Percentiles rank a stretch among this genome's conserved stretches.
Evolutionary conservation across 495 filamentous ascomycete genomes (phyloP).

Genomic region (Neurospora sp.): DNA sequence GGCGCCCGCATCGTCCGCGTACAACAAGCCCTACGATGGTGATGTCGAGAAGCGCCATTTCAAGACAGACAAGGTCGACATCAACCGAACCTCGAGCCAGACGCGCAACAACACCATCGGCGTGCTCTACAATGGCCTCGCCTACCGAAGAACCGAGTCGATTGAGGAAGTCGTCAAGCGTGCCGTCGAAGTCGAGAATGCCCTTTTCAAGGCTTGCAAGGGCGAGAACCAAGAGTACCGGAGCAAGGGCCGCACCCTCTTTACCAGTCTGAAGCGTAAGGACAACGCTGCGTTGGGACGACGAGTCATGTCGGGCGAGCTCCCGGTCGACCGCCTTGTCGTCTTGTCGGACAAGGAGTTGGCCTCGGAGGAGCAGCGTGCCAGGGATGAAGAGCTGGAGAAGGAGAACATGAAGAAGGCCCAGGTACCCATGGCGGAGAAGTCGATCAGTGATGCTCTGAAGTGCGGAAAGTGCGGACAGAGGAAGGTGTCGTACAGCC

Average conservation of each 20-base stretch:
- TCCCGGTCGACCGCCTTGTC: slow-evolving; percentile 63
- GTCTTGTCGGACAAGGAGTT: slow-evolving; percentile 42
- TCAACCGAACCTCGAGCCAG: slow-evolving; percentile 55
- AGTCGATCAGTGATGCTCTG: slow-evolving; percentile 73
- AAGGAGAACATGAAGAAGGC: slow-evolving; percentile 93
- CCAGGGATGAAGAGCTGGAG: slow-evolving; percentile 60
- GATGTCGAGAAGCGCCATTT: slow-evolving; percentile 68
- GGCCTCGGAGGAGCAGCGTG: slow-evolving; percentile 61
- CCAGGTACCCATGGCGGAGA: slow-evolving; percentile 81
- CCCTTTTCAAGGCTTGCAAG: slow-evolving; percentile 54
- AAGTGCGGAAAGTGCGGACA: slow-evolving; percentile 83
- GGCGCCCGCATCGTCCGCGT: slow-evolving; percentile 30
- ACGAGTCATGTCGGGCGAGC: slow-evolving; percentile 64
- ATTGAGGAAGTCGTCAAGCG: slow-evolving; percentile 51
- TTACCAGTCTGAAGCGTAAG: slow-evolving; percentile 87
- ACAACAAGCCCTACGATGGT: slow-evolving; percentile 53
- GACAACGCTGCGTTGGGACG: slow-evolving; percentile 66
- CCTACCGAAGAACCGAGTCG: slow-evolving; percentile 47
- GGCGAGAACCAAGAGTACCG: slow-evolving; percentile 68
- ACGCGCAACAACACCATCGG: slow-evolving; percentile 73
- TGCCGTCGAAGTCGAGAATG: slow-evolving; percentile 62
- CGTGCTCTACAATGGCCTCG: slow-evolving; percentile 82
- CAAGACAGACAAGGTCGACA: slow-evolving; percentile 69
- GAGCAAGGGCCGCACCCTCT: slow-evolving; percentile 79
- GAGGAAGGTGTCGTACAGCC: slow-evolving; percentile 88